Base-by-base conservation (phyloP, 1,139 yeast species). In the Debaryomycetaceae sp. region DNA sequence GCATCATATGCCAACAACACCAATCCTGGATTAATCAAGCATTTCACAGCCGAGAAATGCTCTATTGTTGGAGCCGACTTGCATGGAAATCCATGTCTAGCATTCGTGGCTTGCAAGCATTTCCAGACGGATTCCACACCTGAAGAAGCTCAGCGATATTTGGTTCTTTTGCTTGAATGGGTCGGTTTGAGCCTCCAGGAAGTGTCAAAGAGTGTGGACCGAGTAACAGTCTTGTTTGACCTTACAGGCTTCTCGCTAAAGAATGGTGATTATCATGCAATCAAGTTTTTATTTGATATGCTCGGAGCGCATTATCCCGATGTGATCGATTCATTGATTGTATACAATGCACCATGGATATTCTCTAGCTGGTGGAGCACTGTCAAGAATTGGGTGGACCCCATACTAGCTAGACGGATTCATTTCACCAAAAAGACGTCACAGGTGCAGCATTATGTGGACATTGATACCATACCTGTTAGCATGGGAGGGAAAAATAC, bases 271-370 rank as follows among this genome's bases (percentile, higher is more conserved):
- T 55, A 58, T 37, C 53, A 57, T 26, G 53, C 66, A 10, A 57
- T 62, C 34, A 63, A 63, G 40, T 64, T 63, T 33, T 52, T 64
- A 37, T 64, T 66, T 15, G 62, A 58, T 30, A 58, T 56, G 23
- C 62, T 63, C 37, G 69, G 63, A 44, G 68, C 69, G 6, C 66
- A 63, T 35, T 64, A 62, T 37, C 71, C 71, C n/a, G 69, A 64
- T 40, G 51, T 54, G 33, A 58, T 64, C 49, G 68, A 64, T 5
- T 39, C 41, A 16, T 51, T 64, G 21, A 49, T 62, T 28, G 56
- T 64, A 34, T 62, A 51, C 40, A 62, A 62, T 34, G 69, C 71
- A 4, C 71, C 70, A n/a, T 63, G 71, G 71, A 58, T 64, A 26
- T 63, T 64, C 40, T 55, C 59, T 16, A 59, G 68, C 5, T 61